A percentile compares a stretch with the other conserved stretches of the same genome.
These are phyloP conservation scores for Neurospora sp. DNA, from an alignment of 495 filamentous ascomycete species.

Conservation along the genomic window DNA sequence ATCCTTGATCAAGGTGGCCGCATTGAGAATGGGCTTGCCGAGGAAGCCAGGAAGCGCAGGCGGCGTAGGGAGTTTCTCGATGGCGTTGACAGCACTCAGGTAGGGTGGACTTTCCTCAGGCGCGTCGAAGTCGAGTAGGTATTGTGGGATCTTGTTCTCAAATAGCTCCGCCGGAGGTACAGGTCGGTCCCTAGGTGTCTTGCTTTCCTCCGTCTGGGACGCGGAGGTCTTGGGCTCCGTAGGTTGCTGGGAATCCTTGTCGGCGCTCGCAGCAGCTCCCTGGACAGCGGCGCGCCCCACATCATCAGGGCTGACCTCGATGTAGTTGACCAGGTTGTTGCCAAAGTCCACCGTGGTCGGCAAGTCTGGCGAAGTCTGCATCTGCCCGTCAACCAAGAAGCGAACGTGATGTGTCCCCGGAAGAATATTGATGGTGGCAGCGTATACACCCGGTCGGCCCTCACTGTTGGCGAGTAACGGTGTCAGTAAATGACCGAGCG, in stretches of 20 bases:
- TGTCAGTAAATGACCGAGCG: no score
- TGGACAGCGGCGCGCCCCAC: conserved; percentile 10
- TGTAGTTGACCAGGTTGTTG: conserved; percentile 93
- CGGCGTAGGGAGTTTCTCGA: conserved; percentile 67
- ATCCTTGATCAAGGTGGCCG: conserved; percentile 83
- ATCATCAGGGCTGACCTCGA: conserved; percentile 82
- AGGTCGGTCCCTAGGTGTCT: conserved; percentile 30
- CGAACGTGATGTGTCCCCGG: conserved; percentile 94
- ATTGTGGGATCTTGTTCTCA: conserved; percentile 62
- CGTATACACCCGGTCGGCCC: conserved; percentile 49
- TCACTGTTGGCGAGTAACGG: conserved; percentile 26
- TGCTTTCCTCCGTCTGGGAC: conserved; percentile 26
- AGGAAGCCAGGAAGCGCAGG: conserved; percentile 86
- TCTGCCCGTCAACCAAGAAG: conserved; percentile 89
- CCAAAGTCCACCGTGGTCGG: conserved; percentile 95
- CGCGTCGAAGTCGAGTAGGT: conserved; percentile 75
- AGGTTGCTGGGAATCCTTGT: conserved; percentile 18
- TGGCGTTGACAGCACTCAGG: conserved; percentile 55
- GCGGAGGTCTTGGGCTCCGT: background rate
- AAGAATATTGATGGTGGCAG: conserved; percentile 66
- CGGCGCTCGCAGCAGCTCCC: conserved; percentile 2
- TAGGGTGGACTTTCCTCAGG: conserved; percentile 65
- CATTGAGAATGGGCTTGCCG: conserved; percentile 89
- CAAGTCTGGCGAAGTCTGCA: conserved; percentile 75
- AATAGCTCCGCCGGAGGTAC: conserved; percentile 40